Percentiles rank a stretch among this genome's conserved stretches.
phyloP scores from a whole-genome alignment of 2,329 filamentous ascomycete genomes.

The Pseudogymnoascus sp. region DNA sequence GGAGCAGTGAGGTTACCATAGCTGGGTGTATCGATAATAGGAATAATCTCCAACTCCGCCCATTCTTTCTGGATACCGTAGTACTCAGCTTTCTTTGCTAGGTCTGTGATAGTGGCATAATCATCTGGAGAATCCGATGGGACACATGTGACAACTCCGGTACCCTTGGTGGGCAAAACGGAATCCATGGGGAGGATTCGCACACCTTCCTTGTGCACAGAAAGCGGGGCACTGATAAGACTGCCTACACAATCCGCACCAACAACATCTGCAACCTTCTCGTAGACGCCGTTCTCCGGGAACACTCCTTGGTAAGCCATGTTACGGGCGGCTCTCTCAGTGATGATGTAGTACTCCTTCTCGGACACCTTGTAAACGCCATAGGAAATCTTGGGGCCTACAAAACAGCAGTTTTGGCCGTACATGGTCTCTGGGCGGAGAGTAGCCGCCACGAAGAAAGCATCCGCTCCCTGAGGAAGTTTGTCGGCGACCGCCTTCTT shows the following conservation, averaged over 20 bases:
- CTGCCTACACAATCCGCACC: conserved; percentile 81
- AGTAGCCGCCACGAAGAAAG: conserved; percentile 88
- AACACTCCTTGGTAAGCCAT: conserved; percentile 94
- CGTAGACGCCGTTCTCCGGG: conserved; percentile 64
- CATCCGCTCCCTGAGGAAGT: conserved; percentile 66
- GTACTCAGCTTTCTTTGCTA: conserved; percentile 91
- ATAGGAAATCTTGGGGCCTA: conserved; percentile 82
- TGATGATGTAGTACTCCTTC: conserved; percentile 77
- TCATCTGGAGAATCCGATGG: conserved; percentile 95
- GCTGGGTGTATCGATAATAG: conserved; percentile 80
- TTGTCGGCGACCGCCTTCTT: conserved; percentile 65
- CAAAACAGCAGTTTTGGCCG: conserved; percentile 92
- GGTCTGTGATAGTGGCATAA: conserved; percentile 78
- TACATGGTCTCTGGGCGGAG: conserved; percentile 98
- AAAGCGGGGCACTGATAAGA: conserved; percentile 82
- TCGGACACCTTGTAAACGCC: conserved; percentile 74
- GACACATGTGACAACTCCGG: conserved; percentile 90
- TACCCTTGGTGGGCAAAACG: conserved; percentile 87
- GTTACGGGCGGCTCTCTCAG: conserved; percentile 77
- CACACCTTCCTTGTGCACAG: conserved; percentile 73
- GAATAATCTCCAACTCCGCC: conserved; percentile 81
- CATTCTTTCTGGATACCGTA: conserved; percentile 96
- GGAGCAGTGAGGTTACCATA: conserved; percentile 82
- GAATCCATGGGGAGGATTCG: conserved; percentile 92
- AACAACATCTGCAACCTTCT: conserved; percentile 64